phyloP scores from a whole-genome alignment of 1,139 yeast genomes.

The Kodamaea alishanica region DNA sequence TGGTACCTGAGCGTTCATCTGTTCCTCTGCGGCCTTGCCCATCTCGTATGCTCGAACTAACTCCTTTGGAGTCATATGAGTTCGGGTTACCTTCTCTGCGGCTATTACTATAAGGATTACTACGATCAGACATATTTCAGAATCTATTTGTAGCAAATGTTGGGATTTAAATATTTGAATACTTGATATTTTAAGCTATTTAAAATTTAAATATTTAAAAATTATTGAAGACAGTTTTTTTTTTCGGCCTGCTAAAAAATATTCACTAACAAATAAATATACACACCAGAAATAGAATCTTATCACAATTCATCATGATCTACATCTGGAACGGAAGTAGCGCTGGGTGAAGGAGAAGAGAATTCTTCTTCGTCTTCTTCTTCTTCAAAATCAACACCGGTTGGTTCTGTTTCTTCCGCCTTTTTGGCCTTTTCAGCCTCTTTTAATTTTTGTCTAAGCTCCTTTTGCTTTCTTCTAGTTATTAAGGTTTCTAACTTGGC shows the following conservation, averaged over 20 bases:
- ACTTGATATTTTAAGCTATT: no score
- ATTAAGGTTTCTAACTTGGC: constrained; percentile 30
- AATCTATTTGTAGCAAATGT: no score
- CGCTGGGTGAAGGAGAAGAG: no score
- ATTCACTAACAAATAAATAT: no score
- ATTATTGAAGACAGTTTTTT: no score
- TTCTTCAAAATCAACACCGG: constrained; percentile 11
- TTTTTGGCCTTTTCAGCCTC: constrained; percentile 20
- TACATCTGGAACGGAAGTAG: not conserved
- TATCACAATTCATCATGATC: constrained; percentile 12
- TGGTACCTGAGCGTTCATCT: not conserved
- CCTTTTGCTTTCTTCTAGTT: constrained; percentile 37
- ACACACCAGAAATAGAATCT: constrained; percentile 1
- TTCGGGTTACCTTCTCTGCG: constrained; percentile 6
- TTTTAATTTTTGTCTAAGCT: constrained; percentile 32
- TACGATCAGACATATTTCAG: no score
- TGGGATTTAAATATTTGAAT: no score
- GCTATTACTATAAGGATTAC: constrained; percentile 8
- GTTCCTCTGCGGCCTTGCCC: constrained; percentile 1
- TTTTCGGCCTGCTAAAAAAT: no score
- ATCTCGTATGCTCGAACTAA: constrained; percentile 1
- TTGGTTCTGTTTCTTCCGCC: constrained; percentile 19
- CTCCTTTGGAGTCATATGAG: not conserved
- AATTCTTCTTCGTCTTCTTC: constrained; percentile 19
- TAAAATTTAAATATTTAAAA: no score